Conservation (phyloP, 2,329 filamentous ascomycete species). For the Tolypocladium album region DNA sequence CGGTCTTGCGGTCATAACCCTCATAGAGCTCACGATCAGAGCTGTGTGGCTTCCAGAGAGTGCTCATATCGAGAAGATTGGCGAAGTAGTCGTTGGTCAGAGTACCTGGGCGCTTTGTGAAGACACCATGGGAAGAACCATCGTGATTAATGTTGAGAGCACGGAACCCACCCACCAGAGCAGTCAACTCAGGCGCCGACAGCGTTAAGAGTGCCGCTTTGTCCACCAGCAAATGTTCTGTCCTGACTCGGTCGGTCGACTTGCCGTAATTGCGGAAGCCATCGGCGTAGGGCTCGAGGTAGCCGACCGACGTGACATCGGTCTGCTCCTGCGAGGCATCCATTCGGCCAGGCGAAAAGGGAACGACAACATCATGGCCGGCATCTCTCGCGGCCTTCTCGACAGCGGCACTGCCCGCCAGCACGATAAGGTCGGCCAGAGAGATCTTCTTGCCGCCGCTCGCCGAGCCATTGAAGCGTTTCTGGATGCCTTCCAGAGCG, state of each 20-base stretch:
- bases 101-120: constrained; percentile 56
- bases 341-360: constrained; percentile 62
- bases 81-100: constrained; percentile 76
- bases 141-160: constrained; percentile 61
- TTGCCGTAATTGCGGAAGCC: constrained; percentile 73
- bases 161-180: constrained; percentile 61
- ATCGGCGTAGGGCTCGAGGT: constrained; percentile 60
- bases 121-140: constrained; percentile 53
- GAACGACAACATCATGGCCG: constrained; percentile 43
- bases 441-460: constrained; percentile 59
- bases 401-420: constrained; percentile 59
- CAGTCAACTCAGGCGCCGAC: constrained; percentile 59
- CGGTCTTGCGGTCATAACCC: constrained; percentile 54
- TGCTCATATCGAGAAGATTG: constrained; percentile 61
- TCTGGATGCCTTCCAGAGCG: constrained; percentile 53
- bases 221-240: constrained; percentile 64
- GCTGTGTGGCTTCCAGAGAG: constrained; percentile 41
- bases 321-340: constrained; percentile 66
- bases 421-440: constrained; percentile 67
- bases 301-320: constrained; percentile 49
- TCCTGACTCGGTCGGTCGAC: constrained; percentile 46
- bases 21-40: constrained; percentile 46
- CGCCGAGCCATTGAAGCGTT: constrained; percentile 52
- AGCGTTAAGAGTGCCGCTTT: constrained; percentile 60
- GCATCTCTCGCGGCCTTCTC: constrained; percentile 55